Evolutionary conservation across 164 flowering plant genomes (phyloP).

Genomic region (Amborella trichopoda): DNA sequence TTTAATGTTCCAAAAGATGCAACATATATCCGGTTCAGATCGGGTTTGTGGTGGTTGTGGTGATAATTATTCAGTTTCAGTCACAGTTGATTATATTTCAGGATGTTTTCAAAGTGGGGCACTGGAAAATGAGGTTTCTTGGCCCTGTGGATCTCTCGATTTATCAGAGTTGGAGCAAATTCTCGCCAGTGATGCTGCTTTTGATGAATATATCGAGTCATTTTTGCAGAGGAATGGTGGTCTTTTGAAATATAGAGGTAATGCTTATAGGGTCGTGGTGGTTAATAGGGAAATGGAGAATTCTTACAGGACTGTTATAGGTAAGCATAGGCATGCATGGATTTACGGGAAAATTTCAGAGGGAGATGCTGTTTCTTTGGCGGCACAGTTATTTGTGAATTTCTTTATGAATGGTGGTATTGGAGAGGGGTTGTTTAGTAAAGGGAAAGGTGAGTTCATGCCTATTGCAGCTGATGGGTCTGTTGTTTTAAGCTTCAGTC

Average conservation of each 20-base stretch:
- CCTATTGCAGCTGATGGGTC: conserved; percentile 96
- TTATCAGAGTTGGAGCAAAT: conserved; percentile 12
- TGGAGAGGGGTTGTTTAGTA: conserved; percentile 37
- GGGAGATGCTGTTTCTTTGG: conserved; percentile 20
- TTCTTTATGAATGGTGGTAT: conserved; percentile 76
- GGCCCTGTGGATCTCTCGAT: conserved; percentile 42
- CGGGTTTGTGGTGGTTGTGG: conserved; percentile 45
- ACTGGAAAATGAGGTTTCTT: conserved; percentile 11
- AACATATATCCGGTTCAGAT: conserved; percentile 11
- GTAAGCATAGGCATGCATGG: conserved; percentile 87
- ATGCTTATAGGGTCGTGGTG: conserved; percentile 58
- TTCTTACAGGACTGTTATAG: conserved; percentile 49
- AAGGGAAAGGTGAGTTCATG: conserved; percentile 59
- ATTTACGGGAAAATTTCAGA: conserved; percentile 38
- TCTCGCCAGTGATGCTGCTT: conserved; percentile 21
- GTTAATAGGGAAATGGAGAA: conserved; percentile 29
- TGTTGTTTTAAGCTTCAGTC: conserved; percentile 72
- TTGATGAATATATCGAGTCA: conserved; percentile 38
- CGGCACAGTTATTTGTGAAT: conserved; percentile 55
- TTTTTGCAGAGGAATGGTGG: conserved; percentile 16
- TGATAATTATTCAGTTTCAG: conserved; percentile 39
- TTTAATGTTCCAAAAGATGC: conserved; percentile 28
- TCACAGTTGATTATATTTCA: conserved; percentile 26
- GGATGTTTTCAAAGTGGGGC: conserved; percentile 18
- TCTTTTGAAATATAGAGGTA: conserved; percentile 20